Percentiles rank a stretch among this genome's conserved stretches.
Conservation (phyloP, 495 filamentous ascomycete genomes). For the Neurospora sp. region DNA sequence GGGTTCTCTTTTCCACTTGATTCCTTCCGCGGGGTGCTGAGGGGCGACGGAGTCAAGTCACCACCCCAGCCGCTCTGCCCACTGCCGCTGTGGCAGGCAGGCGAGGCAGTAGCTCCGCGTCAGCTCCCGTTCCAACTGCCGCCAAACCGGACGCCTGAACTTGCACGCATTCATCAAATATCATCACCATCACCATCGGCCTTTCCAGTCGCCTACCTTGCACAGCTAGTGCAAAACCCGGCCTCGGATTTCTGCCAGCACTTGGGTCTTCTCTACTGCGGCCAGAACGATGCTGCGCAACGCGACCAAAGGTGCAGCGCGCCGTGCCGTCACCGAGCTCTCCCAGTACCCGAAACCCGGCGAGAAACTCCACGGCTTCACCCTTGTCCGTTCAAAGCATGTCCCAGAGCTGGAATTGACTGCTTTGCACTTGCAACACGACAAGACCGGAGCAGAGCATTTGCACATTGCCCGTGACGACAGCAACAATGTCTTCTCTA, state of each 20-base stretch:
- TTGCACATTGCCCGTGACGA: slow-evolving; percentile 91
- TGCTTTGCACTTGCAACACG: slow-evolving; percentile 78
- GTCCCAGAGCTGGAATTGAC: slow-evolving; percentile 90
- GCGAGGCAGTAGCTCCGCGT: not conserved
- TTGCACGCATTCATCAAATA: not conserved
- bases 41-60: not conserved
- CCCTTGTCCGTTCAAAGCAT: slow-evolving; percentile 73
- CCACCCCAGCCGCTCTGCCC: not conserved
- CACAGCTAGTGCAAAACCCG: not conserved
- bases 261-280: not conserved
- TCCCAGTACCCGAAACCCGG: slow-evolving; percentile 64
- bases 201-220: not conserved
- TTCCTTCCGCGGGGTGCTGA: not conserved
- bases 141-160: not conserved
- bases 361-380: slow-evolving; percentile 87
- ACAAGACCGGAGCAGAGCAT: slow-evolving; percentile 91
- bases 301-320: slow-evolving; percentile 38
- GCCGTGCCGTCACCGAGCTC: slow-evolving; percentile 60
- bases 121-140: not conserved
- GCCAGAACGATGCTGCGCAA: slow-evolving; percentile 37
- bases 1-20: not conserved
- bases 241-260: not conserved
- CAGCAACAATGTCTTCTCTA: slow-evolving; percentile 97
- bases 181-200: not conserved
- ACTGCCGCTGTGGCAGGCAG: not conserved